Evolutionary conservation across 1,139 yeast genomes (phyloP).

Genomic region (Eremothecium gossypii): DNA sequence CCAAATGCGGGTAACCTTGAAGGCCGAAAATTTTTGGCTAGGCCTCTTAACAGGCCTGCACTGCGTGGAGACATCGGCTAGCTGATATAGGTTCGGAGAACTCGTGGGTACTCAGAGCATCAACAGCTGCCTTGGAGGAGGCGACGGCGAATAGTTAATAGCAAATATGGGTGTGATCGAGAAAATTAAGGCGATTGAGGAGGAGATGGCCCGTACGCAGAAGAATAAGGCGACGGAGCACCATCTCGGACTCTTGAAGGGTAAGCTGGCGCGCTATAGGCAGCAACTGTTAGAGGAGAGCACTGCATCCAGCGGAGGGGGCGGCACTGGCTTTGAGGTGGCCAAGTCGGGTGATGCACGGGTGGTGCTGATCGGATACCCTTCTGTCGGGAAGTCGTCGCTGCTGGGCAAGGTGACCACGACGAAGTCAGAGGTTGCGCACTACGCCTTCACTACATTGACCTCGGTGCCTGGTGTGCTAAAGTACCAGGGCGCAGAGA

Average conservation of each 20-base stretch:
- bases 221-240: slow-evolving; percentile 97
- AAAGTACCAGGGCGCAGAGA: slow-evolving; percentile 92
- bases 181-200: slow-evolving; percentile 83
- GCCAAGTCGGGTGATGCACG: slow-evolving; percentile 95
- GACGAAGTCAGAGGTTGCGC: slow-evolving; percentile 91
- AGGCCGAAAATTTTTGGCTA: too few species aligned
- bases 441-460: slow-evolving; percentile 88
- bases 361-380: slow-evolving; percentile 91
- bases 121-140: too few species aligned
- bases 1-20: too few species aligned
- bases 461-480: slow-evolving; percentile 95
- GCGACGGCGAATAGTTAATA: background rate
- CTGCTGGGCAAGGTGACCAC: slow-evolving; percentile 79
- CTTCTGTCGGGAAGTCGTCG: slow-evolving; percentile 95
- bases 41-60: too few species aligned
- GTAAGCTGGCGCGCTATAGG: slow-evolving; percentile 89
- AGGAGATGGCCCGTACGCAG: slow-evolving; percentile 89
- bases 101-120: too few species aligned
- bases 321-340: slow-evolving; percentile 90
- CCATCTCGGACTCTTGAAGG: slow-evolving; percentile 87
- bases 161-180: slow-evolving; percentile 38
- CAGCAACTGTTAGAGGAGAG: slow-evolving; percentile 84
- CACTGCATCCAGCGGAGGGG: slow-evolving; percentile 54
- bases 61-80: too few species aligned
- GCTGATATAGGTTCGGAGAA: too few species aligned